phyloP scores from a whole-genome alignment of 1,284 basidiomycete species.

The Somion occarium region DNA sequence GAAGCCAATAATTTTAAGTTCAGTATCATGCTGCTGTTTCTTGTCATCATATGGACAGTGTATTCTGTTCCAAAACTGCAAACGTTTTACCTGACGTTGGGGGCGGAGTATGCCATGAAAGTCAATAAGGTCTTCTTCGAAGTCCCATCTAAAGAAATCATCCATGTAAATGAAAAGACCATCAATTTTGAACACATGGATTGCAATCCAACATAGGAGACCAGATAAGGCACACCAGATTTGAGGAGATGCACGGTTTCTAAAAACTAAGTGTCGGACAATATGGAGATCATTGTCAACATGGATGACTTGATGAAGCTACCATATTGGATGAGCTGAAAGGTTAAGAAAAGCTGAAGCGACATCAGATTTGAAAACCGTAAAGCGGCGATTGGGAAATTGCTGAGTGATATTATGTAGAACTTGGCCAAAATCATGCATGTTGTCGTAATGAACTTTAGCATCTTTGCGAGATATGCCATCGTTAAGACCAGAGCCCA shows the following conservation, averaged over 20 bases:
- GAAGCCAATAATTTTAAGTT: conserved; percentile 34
- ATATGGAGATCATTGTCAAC: conserved; percentile 11
- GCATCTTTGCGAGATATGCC: neutral
- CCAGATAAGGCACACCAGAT: conserved; percentile 30
- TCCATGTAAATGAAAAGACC: conserved; percentile 31
- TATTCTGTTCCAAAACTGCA: conserved; percentile 36
- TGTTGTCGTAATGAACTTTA: conserved; percentile 8
- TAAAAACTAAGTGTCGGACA: conserved; percentile 31
- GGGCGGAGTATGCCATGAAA: conserved; percentile 29
- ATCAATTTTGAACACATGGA: conserved; percentile 16
- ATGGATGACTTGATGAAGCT: conserved; percentile 35
- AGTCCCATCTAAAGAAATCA: conserved; percentile 30
- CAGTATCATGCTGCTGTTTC: conserved; percentile 33
- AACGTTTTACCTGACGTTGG: conserved; percentile 25
- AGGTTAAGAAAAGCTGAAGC: conserved; percentile 30
- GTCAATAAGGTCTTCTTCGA: conserved; percentile 17
- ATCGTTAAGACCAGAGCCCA: neutral
- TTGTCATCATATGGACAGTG: conserved; percentile 32
- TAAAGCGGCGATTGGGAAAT: conserved; percentile 12
- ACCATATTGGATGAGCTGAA: conserved; percentile 37
- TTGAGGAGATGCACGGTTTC: conserved; percentile 19
- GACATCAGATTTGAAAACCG: conserved; percentile 37
- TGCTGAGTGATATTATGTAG: conserved; percentile 15
- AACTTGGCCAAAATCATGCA: conserved; percentile 24
- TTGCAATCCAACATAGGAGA: conserved; percentile 33